Conservation (phyloP, 768 basidiomycete species). For the Phaeolepiota aurea region DNA sequence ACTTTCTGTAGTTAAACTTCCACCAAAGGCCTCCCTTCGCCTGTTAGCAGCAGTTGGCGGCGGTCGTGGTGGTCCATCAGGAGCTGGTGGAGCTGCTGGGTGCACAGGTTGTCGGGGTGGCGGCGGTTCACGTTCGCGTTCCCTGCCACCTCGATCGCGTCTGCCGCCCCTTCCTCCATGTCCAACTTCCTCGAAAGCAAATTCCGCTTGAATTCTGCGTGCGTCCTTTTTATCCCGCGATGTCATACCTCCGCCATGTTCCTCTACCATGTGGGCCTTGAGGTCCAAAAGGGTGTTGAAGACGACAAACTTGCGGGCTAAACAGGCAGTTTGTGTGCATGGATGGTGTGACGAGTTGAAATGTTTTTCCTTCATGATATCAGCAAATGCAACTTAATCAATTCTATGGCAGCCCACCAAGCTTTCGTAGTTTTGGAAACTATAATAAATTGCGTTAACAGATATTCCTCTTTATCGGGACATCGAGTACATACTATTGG, state of each 20-base stretch:
- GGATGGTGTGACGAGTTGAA: conserved; percentile 71
- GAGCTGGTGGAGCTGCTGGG: conserved; percentile 3
- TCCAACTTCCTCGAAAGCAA: conserved; percentile 46
- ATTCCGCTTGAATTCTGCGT: conserved; percentile 62
- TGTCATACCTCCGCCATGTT: conserved; percentile 69
- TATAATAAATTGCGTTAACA: no score
- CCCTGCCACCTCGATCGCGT: conserved; percentile 33
- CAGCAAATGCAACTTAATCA: conserved; percentile 1
- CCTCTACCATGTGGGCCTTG: conserved; percentile 84
- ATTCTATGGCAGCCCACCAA: conserved; percentile 38
- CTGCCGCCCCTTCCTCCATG: conserved; percentile 29
- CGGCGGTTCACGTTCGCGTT: conserved; percentile 39
- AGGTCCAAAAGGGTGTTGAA: conserved; percentile 84
- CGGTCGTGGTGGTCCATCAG: conserved; percentile 1
- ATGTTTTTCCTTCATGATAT: conserved; percentile 54
- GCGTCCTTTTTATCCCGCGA: conserved; percentile 63
- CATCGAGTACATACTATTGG: conserved; percentile 74
- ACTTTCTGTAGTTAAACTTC: conserved; percentile 39
- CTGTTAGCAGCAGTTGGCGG: conserved; percentile 21
- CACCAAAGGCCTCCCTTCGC: conserved; percentile 58
- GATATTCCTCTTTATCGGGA: neutral
- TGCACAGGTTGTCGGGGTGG: conserved; percentile 15
- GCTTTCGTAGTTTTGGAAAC: conserved; percentile 73
- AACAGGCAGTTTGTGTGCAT: conserved; percentile 67
- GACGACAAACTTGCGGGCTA: conserved; percentile 89